Evolutionary conservation across 495 filamentous ascomycete species (phyloP).

Genomic region (Patellaria atrata): DNA sequence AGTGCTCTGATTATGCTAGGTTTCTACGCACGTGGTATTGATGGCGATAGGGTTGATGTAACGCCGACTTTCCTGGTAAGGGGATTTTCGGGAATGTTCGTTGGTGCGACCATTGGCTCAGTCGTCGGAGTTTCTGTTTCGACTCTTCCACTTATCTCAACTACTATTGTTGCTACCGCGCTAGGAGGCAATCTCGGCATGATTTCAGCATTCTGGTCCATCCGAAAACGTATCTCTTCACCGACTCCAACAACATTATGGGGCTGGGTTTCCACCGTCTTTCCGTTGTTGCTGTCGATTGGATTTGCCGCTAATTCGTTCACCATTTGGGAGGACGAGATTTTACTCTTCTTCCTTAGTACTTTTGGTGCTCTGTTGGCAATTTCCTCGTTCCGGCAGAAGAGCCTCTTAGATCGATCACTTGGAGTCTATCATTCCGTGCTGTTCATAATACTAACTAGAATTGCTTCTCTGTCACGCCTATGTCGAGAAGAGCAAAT

Average conservation of each 20-base stretch:
- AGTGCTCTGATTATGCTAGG: slow-evolving; percentile 50
- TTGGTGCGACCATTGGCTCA: slow-evolving; percentile 21
- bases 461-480: slow-evolving; percentile 74
- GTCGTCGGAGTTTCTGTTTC: slow-evolving; percentile 17
- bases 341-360: slow-evolving; percentile 76
- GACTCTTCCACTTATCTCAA: slow-evolving; percentile 16
- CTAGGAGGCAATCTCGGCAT: slow-evolving; percentile 51
- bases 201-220: slow-evolving; percentile 37
- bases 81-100: slow-evolving; percentile 22
- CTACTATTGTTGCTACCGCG: slow-evolving; percentile 37
- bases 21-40: slow-evolving; percentile 52
- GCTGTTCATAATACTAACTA: slow-evolving; percentile 66
- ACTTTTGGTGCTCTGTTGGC: slow-evolving; percentile 68
- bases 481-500: slow-evolving; percentile 97
- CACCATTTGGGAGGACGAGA: slow-evolving; percentile 97
- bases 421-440: slow-evolving; percentile 72
- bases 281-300: slow-evolving; percentile 67
- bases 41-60: slow-evolving; percentile 37
- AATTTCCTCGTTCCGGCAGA: slow-evolving; percentile 58
- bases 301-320: slow-evolving; percentile 97
- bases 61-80: slow-evolving; percentile 32
- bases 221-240: slow-evolving; percentile 33
- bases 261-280: slow-evolving; percentile 71
- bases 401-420: slow-evolving; percentile 44
- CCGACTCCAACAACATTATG: slow-evolving; percentile 68